Evolutionary conservation across 1,139 yeast species (phyloP), one percentile per base, ranked within the genome.

Genomic region (Magnusiomyces suaveolens): DNA sequence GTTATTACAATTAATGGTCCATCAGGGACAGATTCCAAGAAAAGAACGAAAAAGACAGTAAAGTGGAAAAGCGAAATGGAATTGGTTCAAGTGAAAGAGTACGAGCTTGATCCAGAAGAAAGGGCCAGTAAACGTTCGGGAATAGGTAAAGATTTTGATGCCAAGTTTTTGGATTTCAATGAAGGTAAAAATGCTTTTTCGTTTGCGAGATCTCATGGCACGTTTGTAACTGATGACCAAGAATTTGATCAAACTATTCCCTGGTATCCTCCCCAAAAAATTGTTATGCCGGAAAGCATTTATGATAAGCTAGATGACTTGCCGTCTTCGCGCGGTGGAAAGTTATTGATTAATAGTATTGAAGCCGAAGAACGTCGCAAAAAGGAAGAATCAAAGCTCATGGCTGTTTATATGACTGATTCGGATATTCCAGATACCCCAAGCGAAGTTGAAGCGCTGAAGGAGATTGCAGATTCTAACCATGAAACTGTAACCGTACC

Each of bases 91-190:
- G 76, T 69, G 64, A 74, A 66, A 48, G 60, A 63, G 57, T 79
- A 59, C 76, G 81, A 69, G 67, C 75, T 59, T 60, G 76, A 54
- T 65, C 76, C 57, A 58, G 79, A 60, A 69, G 74, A 62, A 66
- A 23, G 54, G 71, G 62, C 64, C 74, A 50, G 75, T 77, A 67
- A 62, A 36, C 58, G 56, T 41, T 54, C 44, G 2, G 32, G 41
- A 20, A 24, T 23, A 18, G 61, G 59, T 43, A 61, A 62, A 25
- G 68, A 41, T 21, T 20, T 41, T 41, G 41, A 61, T 26, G 61
- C 63, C 48, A 69, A 61, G 46, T 52, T 57, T 23, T 55, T 64
- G 57, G 71, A 68, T 47, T 63, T 60, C 46, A 66, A 65, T 48
- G 69, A 67, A 39, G 73, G 70, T 20, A 63, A 61, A 21, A 60